Evolutionary conservation across 371 early-diverging fungal genomes (phyloP).

Genomic region (Furculomyces boomerangus): DNA sequence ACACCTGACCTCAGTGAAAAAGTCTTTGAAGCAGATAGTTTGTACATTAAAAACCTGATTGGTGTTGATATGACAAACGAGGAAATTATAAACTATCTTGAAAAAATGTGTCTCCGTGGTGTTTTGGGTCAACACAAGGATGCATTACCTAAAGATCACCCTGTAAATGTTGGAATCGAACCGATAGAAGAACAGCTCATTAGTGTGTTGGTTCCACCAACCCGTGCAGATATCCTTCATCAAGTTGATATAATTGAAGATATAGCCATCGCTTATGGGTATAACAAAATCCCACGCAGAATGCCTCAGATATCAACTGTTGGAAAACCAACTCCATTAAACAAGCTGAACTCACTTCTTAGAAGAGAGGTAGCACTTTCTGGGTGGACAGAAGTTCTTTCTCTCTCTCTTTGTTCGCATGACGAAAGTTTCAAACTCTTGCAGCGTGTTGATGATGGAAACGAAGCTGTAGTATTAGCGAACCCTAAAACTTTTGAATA

Average conservation of each 20-base stretch:
- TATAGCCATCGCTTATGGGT: slow-evolving; percentile 98
- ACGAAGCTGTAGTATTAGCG: slow-evolving; percentile 70
- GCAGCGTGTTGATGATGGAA: slow-evolving; percentile 53
- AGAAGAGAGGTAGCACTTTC: slow-evolving; percentile 80
- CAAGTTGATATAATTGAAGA: slow-evolving; percentile 99
- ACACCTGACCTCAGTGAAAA: slow-evolving; percentile 61
- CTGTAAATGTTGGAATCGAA: slow-evolving; percentile 21
- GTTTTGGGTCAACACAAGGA: slow-evolving; percentile 5
- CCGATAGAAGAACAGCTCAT: slow-evolving; percentile 25
- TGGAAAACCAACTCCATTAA: slow-evolving; percentile 78
- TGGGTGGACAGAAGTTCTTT: slow-evolving; percentile 93
- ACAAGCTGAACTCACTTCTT: slow-evolving; percentile 83
- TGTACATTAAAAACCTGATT: slow-evolving; percentile 75
- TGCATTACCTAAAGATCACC: slow-evolving; percentile 19
- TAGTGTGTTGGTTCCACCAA: slow-evolving; percentile 72
- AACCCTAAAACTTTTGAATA: slow-evolving; percentile 95
- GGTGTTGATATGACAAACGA: slow-evolving; percentile 49
- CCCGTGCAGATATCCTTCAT: slow-evolving; percentile 94
- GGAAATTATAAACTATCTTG: slow-evolving; percentile 59
- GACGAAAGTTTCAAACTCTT: slow-evolving; percentile 88
- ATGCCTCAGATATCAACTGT: slow-evolving; percentile 69
- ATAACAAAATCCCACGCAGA: slow-evolving; percentile 80
- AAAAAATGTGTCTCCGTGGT: slow-evolving; percentile 59
- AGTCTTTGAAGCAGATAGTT: slow-evolving; percentile 45
- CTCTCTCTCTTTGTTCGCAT: slow-evolving; percentile 93